A percentile compares a stretch with the other conserved stretches of the same genome.
Conservation (phyloP, 2,329 filamentous ascomycete species). For the Cladosporium velox region DNA sequence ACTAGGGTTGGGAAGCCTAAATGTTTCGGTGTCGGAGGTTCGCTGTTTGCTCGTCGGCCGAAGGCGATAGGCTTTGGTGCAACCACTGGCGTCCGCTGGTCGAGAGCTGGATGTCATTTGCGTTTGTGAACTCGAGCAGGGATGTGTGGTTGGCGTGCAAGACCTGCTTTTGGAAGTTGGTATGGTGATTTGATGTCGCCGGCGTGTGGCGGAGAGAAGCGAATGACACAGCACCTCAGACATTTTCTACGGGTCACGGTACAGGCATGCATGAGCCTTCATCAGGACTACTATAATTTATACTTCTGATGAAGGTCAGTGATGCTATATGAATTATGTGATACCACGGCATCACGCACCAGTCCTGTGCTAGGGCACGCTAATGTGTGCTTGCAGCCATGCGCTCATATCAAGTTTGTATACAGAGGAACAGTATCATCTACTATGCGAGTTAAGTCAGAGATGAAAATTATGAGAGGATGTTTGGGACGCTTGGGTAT, state of each 20-base stretch:
- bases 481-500: background rate
- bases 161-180: background rate
- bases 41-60: constrained; percentile 1
- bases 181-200: background rate
- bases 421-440: background rate
- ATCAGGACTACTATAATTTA: background rate
- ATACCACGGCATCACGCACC: background rate
- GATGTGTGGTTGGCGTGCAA: background rate
- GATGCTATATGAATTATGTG: too few relatives aligned
- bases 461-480: too few relatives aligned
- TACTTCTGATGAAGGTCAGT: too few relatives aligned
- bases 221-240: too few relatives aligned
- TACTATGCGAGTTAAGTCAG: background rate
- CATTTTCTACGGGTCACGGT: too few relatives aligned
- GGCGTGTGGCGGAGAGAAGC: background rate
- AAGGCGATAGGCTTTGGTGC: constrained; percentile 3
- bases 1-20: background rate
- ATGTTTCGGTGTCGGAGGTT: background rate
- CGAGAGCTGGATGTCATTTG: too few relatives aligned
- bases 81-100: background rate
- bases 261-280: background rate
- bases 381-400: background rate
- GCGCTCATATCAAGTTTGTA: background rate
- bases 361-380: background rate
- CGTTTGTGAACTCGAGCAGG: too few relatives aligned